Evolutionary conservation across 192 early-diverging fungal species (phyloP), one percentile per base, ranked within the genome.

Genomic region (Coemansia sp.): DNA sequence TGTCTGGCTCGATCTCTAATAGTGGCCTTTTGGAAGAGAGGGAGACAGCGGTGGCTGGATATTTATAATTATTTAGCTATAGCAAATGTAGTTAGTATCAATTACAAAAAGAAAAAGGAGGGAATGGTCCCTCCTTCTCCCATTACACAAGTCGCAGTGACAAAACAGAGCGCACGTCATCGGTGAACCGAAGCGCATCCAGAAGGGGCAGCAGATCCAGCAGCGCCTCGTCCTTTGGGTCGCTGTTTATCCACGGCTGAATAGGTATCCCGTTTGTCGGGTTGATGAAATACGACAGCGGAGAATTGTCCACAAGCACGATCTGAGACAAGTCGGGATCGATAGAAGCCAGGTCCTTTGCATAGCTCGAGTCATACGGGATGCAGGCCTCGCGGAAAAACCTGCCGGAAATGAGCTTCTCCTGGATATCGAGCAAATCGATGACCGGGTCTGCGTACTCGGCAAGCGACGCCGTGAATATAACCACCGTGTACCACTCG

Each of bases 261-360:
- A 92, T 90, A 6, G 90, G 89, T 19, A 92, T 85, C 13, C 90
- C 90, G 61, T 91, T 91, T 26, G 86, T 84, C 5, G 86, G 84
- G 42, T 92, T 90, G 72, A 89, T 90, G 43, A 86, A 88, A 75
- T 90, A 92, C 32, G 89, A 89, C 56, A 91, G 89, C 8, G 89
- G 88, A 18, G 88, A 87, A 64, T 92, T 92, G 70, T 92, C 90
- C 6, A 92, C 84, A 43, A 92, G 86, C 32, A 91, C 79, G 6
- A 87, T 85, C 69, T 88, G 85, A 43, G 85, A 83, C 60, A 92
- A 38, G 57, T 92, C 89, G 16, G 86, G 77, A 44, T 87, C 87
- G 42, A 92, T 72, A 11, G 85, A 79, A 12, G 77, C 49, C 67
- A 92, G 75, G 70, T 92, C 89, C 82, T 92, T 90, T 59, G 89